These are phyloP conservation scores for Penicillium crustosum DNA, from an alignment of 2,329 filamentous ascomycete species.

Conservation along the genomic window DNA sequence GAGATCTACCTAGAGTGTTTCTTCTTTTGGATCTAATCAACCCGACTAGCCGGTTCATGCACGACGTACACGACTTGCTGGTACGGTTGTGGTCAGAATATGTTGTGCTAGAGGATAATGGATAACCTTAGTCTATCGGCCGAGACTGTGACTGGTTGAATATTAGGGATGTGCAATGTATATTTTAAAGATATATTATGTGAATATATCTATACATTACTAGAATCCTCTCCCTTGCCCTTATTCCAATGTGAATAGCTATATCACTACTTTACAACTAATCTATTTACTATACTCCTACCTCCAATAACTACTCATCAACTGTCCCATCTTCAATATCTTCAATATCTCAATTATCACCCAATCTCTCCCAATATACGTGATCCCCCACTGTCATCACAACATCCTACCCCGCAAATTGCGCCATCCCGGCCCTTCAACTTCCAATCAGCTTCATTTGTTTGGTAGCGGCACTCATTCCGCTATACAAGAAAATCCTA, in stretches of 20 bases:
- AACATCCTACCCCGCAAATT: slow-evolving; percentile 31
- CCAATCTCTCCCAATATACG: neutral
- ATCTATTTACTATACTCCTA: too few relatives aligned
- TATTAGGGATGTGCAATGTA: neutral
- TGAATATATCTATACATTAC: neutral
- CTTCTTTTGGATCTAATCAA: neutral
- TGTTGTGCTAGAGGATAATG: neutral
- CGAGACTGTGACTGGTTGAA: neutral
- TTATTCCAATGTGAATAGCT: neutral
- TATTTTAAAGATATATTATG: neutral
- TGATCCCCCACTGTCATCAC: slow-evolving; percentile 21
- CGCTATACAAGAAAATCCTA: neutral
- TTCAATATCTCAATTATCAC: neutral
- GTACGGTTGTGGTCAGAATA: neutral
- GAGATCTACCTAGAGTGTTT: neutral
- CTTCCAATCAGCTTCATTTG: slow-evolving; percentile 15
- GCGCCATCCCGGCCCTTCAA: slow-evolving; percentile 29
- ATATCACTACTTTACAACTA: neutral
- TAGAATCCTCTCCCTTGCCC: neutral
- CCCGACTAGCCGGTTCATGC: neutral
- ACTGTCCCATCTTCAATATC: neutral
- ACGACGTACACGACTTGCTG: neutral
- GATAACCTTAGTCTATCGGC: neutral
- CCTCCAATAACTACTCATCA: neutral
- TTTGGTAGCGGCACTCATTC: neutral